These are phyloP conservation scores for Ophiostoma tasmaniense DNA, from an alignment of 2,329 filamentous ascomycete species.

Conservation along the genomic window DNA sequence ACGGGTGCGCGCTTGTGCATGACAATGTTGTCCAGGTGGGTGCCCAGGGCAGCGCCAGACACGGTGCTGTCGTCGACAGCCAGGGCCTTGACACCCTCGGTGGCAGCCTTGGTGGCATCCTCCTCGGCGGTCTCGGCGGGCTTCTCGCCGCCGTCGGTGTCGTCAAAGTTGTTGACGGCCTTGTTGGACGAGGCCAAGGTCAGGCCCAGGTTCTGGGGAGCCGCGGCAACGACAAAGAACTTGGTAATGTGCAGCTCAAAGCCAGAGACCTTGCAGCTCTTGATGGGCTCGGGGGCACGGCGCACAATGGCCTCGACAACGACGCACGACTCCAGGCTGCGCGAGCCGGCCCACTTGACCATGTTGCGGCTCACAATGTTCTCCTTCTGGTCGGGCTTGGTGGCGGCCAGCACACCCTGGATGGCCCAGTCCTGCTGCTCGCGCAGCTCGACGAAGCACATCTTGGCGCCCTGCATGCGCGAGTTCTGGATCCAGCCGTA, in stretches of 20 bases:
- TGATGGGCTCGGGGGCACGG: constrained; percentile 78
- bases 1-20: constrained; percentile 88
- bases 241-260: constrained; percentile 85
- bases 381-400: constrained; percentile 40
- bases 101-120: constrained; percentile 16
- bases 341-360: constrained; percentile 78
- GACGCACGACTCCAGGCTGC: constrained; percentile 76
- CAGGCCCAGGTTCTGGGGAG: constrained; percentile 49
- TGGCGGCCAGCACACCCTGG: constrained; percentile 66
- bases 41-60: constrained; percentile 72
- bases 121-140: constrained; percentile 34
- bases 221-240: constrained; percentile 66
- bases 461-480: constrained; percentile 80
- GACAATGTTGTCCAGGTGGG: constrained; percentile 81
- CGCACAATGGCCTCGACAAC: constrained; percentile 72
- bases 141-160: constrained; percentile 34
- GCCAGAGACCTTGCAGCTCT: constrained; percentile 70
- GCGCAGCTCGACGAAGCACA: constrained; percentile 80
- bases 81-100: constrained; percentile 34
- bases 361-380: constrained; percentile 68
- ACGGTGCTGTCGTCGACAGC: constrained; percentile 28
- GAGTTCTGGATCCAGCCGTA: constrained; percentile 80
- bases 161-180: constrained; percentile 49
- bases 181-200: constrained; percentile 47
- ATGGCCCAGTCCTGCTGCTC: constrained; percentile 68